Conservation (phyloP, 495 filamentous ascomycete species). For the Lasiosphaeriaceae sp. region DNA sequence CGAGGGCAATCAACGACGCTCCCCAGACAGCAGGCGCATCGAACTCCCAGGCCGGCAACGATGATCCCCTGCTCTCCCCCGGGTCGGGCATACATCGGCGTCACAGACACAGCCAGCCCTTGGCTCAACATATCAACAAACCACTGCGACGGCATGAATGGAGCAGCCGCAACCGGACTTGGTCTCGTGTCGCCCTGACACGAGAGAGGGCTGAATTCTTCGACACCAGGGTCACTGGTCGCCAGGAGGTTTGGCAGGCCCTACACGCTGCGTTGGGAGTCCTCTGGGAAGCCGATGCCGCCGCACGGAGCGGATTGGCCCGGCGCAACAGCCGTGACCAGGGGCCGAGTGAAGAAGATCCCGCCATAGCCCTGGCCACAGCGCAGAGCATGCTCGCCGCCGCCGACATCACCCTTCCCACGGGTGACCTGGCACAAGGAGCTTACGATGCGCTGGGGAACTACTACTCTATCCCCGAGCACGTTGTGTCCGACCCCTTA, state of each 20-base stretch:
- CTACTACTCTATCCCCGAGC: conserved; percentile 71
- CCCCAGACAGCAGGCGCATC: conserved; percentile 11
- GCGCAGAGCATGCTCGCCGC: conserved; percentile 79
- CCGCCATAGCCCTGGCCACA: conserved; percentile 49
- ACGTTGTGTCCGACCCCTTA: conserved; percentile 69
- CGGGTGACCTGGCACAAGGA: conserved; percentile 65
- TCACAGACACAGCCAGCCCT: conserved; percentile 17
- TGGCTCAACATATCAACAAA: conserved; percentile 47
- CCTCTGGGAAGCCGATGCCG: conserved; percentile 46
- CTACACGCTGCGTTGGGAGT: conserved; percentile 61
- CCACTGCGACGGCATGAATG: conserved; percentile 47
- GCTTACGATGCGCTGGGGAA: conserved; percentile 75
- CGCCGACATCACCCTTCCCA: conserved; percentile 74
- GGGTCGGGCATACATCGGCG: conserved; percentile 14
- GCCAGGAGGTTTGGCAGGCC: conserved; percentile 73
- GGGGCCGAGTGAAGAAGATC: conserved; percentile 27
- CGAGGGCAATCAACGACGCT: conserved; percentile 42
- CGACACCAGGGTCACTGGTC: conserved; percentile 76
- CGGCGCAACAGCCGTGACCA: conserved; percentile 20
- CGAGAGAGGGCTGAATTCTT: conserved; percentile 65
- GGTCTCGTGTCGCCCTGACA: conserved; percentile 42
- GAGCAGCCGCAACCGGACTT: conserved; percentile 40
- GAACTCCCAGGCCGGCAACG: conserved; percentile 12
- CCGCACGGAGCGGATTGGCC: conserved; percentile 14
- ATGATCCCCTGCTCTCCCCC: conserved; percentile 18